Base-by-base conservation (phyloP, 129 eudicot species). In the Apium graveolens region DNA sequence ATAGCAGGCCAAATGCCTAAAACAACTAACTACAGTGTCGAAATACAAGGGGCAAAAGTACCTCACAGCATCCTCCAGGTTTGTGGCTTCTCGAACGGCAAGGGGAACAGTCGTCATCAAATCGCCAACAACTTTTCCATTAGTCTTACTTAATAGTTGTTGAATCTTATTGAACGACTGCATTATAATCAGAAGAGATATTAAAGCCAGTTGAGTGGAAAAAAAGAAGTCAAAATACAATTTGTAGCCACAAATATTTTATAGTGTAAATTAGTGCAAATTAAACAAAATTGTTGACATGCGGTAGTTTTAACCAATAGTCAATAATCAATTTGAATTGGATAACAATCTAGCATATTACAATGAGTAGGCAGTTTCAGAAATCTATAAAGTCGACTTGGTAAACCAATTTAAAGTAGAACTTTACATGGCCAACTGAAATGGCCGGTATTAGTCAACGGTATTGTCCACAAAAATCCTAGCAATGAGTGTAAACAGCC, bases 31-130 rank as follows among this genome's bases (percentile, higher is more conserved):
- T 3, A 55, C 74, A 38, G 46, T 39, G 32, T 55, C 8, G 38
- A 63, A 41, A 26, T 10, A 76, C 65, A 37, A 51, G 77, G 27
- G 70, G 72, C 21, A 48, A n/a, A n/a, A 73, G 37, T 86, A 93
- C 98, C 98, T 93, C 62, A 81, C 97, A 80, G 98, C 98, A 73
- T 93, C 98, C 83, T 87, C 98, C 72, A 93, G 92, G 63, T 93
- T 91, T 74, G 95, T 91, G 80, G 86, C 85, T 82, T 93, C 98
- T 68, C 90, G 88, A 63, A 93, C 97, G 74, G 86, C 87, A 55
- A 91, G 90, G 5, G 97, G 98, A 76, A 86, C 71, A 62, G 92
- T 84, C 37, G 98, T 93, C 98, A 93, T 91, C 70, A 93, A 78
- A 49, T 93, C 98, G 11, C 94, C 96, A 20, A 93, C 95, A 78